Conservation (phyloP, 768 basidiomycete species). For the Leucocoprinus leucothites region DNA sequence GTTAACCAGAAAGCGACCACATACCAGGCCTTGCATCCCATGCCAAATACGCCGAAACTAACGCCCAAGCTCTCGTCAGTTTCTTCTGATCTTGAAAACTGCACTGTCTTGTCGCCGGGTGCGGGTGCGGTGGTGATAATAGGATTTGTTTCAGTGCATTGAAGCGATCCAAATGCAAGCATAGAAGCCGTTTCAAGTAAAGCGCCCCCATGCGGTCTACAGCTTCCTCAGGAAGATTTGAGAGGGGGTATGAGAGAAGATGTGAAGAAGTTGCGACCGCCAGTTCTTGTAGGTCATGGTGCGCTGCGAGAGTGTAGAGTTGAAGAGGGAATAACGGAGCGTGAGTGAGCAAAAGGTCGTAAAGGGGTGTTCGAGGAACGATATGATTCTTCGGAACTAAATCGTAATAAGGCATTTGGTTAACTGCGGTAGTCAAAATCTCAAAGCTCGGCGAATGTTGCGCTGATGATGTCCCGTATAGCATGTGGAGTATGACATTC, state of each 20-base stretch:
- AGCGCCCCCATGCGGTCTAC: constrained; percentile 30
- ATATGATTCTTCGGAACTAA: constrained; percentile 20
- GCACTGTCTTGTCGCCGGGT: constrained; percentile 27
- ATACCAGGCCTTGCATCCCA: constrained; percentile 37
- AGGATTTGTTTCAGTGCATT: constrained; percentile 29
- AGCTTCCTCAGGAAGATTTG: constrained; percentile 27
- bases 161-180: constrained; percentile 31
- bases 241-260: constrained; percentile 29
- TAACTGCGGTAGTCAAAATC: constrained; percentile 40
- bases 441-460: constrained; percentile 49
- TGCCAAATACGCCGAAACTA: constrained; percentile 30
- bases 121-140: constrained; percentile 25
- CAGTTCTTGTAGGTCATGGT: constrained; percentile 28
- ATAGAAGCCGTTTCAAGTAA: constrained; percentile 34
- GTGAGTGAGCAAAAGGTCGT: constrained; percentile 14
- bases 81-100: constrained; percentile 29
- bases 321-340: constrained; percentile 31
- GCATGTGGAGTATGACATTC: constrained; percentile 50
- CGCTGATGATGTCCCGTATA: constrained; percentile 46
- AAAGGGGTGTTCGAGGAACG: constrained; percentile 22
- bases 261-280: constrained; percentile 34
- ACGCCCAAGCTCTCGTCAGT: constrained; percentile 35
- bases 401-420: constrained; percentile 23
- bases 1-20: constrained; percentile 3
- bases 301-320: constrained; percentile 33